A percentile compares a stretch with the other conserved stretches of the same genome.
Evolutionary conservation across 2,329 filamentous ascomycete genomes (phyloP).

Genomic region (Colletotrichum lindemuthianum): DNA sequence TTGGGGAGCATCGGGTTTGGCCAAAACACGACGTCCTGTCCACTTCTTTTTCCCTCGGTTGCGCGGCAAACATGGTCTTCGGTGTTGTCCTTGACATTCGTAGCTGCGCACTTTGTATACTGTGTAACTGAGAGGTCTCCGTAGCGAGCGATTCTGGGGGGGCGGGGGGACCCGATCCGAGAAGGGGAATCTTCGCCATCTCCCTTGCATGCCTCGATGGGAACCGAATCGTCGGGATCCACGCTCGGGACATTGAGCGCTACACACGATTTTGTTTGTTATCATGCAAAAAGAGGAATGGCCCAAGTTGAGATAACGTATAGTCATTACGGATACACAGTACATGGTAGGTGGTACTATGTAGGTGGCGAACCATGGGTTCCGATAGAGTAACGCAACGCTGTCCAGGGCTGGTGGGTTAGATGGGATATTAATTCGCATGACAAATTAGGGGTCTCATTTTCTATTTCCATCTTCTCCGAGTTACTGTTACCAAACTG

Average conservation of each 20-base stretch:
- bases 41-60: background rate
- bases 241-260: slow-evolving; percentile 28
- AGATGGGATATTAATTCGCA: background rate
- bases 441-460: slow-evolving; percentile 7
- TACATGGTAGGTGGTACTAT: slow-evolving; percentile 12
- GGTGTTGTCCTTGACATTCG: background rate
- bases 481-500: too few species aligned
- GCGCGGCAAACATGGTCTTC: background rate
- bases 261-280: slow-evolving; percentile 12
- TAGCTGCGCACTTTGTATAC: background rate
- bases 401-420: background rate
- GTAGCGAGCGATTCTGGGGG: background rate
- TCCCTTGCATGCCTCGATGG: slow-evolving; percentile 26
- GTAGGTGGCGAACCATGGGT: background rate
- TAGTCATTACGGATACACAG: background rate
- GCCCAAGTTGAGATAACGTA: background rate
- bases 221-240: slow-evolving; percentile 29
- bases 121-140: background rate
- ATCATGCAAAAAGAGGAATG: background rate
- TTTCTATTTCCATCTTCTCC: background rate
- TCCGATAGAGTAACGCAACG: slow-evolving; percentile 10
- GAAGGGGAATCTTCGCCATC: slow-evolving; percentile 12
- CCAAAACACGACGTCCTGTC: background rate
- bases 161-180: background rate
- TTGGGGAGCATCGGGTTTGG: background rate